Conservation (phyloP, 768 basidiomycete genomes). For the Pulveroboletus sp. region DNA sequence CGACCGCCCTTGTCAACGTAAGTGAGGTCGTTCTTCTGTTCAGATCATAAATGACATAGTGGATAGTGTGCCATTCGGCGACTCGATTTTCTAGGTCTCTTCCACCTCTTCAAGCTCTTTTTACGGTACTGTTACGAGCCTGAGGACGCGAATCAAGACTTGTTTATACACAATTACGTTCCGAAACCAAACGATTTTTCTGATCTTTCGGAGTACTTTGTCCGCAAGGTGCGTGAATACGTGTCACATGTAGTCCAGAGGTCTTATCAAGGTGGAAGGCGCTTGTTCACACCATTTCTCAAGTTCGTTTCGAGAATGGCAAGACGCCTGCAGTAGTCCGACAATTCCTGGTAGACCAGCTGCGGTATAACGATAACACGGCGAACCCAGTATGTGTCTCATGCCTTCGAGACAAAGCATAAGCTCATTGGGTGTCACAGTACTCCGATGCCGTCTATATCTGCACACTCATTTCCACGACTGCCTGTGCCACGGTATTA, state of each 20-base stretch:
- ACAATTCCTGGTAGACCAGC: slow-evolving; percentile 84
- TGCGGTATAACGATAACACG: slow-evolving; percentile 96
- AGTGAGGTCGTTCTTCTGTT: slow-evolving; percentile 27
- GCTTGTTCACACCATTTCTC: slow-evolving; percentile 77
- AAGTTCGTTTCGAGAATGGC: slow-evolving; percentile 81
- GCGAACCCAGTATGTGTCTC: slow-evolving; percentile 66
- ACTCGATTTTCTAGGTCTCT: slow-evolving; percentile 85
- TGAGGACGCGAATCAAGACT: slow-evolving; percentile 73
- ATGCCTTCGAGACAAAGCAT: background rate
- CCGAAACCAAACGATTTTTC: slow-evolving; percentile 94
- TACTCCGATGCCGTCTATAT: slow-evolving; percentile 91
- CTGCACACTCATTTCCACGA: slow-evolving; percentile 76
- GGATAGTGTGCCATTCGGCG: slow-evolving; percentile 76
- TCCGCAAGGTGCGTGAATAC: slow-evolving; percentile 67
- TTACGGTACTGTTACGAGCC: slow-evolving; percentile 88
- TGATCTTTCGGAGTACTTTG: slow-evolving; percentile 89
- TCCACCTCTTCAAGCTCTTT: slow-evolving; percentile 95
- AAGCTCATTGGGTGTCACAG: slow-evolving; percentile 37
- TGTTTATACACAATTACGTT: slow-evolving; percentile 86
- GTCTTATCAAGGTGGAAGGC: slow-evolving; percentile 41
- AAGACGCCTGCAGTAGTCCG: slow-evolving; percentile 84
- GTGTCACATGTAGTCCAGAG: background rate
- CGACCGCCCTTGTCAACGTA: slow-evolving; percentile 76
- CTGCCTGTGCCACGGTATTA: slow-evolving; percentile 77
- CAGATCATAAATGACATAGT: slow-evolving; percentile 10